A percentile compares a stretch with the other conserved stretches of the same genome.
These are phyloP conservation scores for Scortechinia acanthostroma DNA, from an alignment of 2,329 filamentous ascomycete species.

Conservation along the genomic window DNA sequence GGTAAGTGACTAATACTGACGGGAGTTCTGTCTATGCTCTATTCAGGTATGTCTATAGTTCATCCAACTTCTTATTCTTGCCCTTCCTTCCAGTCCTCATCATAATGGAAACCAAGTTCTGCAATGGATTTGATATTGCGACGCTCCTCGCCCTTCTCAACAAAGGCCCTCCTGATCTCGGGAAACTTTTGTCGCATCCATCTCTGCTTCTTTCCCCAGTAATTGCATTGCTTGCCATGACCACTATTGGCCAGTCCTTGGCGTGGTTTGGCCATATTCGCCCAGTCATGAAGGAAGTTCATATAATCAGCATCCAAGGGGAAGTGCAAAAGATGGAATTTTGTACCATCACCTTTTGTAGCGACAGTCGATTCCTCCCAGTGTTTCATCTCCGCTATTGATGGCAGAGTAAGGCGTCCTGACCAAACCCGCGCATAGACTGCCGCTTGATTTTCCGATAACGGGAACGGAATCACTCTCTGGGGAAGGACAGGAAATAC, in stretches of 20 bases:
- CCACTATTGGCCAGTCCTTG: constrained; percentile 24
- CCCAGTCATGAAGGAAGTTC: background rate
- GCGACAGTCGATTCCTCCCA: constrained; percentile 36
- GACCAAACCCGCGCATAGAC: constrained; percentile 49
- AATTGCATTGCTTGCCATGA: constrained; percentile 38
- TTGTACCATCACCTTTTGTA: constrained; percentile 20
- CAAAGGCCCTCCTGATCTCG: constrained; percentile 45
- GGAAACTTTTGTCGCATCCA: constrained; percentile 48
- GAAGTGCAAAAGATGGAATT: background rate
- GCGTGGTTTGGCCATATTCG: background rate
- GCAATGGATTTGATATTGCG: constrained; percentile 31
- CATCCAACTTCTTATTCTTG: too few relatives aligned
- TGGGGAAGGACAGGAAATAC: constrained; percentile 47
- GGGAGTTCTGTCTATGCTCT: too few relatives aligned
- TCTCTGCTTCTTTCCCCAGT: constrained; percentile 44
- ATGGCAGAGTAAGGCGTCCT: constrained; percentile 39
- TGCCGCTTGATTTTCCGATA: constrained; percentile 49
- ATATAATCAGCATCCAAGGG: background rate
- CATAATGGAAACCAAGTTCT: constrained; percentile 43
- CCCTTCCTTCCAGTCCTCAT: constrained; percentile 11
- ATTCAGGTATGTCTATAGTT: too few relatives aligned
- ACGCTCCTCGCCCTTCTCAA: constrained; percentile 35
- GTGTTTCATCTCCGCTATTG: constrained; percentile 33
- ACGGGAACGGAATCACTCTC: constrained; percentile 50
- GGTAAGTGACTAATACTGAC: too few relatives aligned